Evolutionary conservation across 2,329 filamentous ascomycete species (phyloP).

Genomic region (Ceratocystis cubensis): DNA sequence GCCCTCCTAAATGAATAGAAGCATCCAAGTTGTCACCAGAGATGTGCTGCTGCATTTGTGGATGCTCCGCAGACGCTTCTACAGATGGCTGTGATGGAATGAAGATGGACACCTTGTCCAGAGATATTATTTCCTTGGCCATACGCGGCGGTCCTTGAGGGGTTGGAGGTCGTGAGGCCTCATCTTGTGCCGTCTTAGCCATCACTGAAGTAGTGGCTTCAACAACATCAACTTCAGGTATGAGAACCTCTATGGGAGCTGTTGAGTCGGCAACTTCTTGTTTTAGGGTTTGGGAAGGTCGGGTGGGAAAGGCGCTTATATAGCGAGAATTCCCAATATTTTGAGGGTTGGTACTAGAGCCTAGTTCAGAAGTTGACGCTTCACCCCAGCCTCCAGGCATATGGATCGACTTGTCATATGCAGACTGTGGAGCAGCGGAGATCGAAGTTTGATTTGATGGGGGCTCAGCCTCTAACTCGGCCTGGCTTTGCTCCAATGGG

Average conservation of each 20-base stretch:
- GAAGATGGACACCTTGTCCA: constrained; percentile 19
- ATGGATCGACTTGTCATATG: constrained; percentile 16
- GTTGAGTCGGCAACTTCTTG: background rate
- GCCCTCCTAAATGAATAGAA: constrained; percentile 11
- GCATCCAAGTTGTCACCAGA: background rate
- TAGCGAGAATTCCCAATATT: background rate
- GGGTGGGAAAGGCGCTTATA: background rate
- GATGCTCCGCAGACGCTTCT: background rate
- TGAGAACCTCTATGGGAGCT: background rate
- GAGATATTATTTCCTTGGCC: constrained; percentile 19
- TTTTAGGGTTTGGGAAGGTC: background rate
- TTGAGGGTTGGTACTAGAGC: background rate
- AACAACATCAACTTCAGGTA: constrained; percentile 3
- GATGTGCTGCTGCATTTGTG: background rate
- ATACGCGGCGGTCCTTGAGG: constrained; percentile 11
- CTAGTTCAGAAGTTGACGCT: background rate
- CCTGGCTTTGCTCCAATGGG: background rate
- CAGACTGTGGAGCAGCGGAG: background rate
- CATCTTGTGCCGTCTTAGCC: background rate
- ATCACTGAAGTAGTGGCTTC: background rate
- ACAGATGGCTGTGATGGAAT: constrained; percentile 15
- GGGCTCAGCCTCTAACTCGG: background rate
- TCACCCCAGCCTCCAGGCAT: constrained; percentile 20
- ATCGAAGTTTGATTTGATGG: background rate
- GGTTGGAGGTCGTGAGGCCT: constrained; percentile 7